Evolutionary conservation across 306 rosid species (phyloP).

Genomic region (Herpetospermum pedunculosum): DNA sequence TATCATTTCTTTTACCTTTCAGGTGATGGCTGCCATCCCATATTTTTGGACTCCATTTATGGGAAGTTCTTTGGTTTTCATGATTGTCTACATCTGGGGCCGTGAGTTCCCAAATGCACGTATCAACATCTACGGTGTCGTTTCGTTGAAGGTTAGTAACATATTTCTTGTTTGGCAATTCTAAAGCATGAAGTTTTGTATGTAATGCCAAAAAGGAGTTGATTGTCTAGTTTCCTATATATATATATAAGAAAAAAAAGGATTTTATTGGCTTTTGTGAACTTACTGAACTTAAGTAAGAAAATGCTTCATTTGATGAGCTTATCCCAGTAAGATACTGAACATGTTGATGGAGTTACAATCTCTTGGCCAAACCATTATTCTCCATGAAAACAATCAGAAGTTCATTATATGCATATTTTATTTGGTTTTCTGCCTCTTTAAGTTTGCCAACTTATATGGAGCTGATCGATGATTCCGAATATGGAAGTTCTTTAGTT

Average conservation of each 20-base stretch:
- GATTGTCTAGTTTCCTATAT: background rate
- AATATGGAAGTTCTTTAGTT: background rate
- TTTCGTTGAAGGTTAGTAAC: constrained; percentile 49
- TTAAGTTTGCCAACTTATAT: background rate
- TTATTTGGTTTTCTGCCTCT: background rate
- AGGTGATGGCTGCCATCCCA: constrained; percentile 54
- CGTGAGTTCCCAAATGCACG: constrained; percentile 59
- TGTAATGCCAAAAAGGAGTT: too few species aligned
- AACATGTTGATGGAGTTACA: background rate
- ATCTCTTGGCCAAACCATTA: background rate
- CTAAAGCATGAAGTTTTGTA: background rate
- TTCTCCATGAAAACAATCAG: background rate
- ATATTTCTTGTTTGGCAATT: background rate
- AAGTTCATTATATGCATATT: background rate
- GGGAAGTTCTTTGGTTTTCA: constrained; percentile 58
- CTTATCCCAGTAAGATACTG: background rate
- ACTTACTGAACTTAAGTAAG: background rate
- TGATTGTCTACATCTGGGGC: constrained; percentile 65
- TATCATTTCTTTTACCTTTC: background rate
- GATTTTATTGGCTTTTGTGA: background rate
- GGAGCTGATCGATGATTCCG: background rate
- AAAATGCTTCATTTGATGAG: background rate
- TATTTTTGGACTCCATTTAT: constrained; percentile 18
- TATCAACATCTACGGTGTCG: constrained; percentile 49
- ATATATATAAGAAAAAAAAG: background rate